Percentiles rank a stretch among this genome's conserved stretches.
Conservation (phyloP, 345 rosid species). For the Rhodamnia rubescens region DNA sequence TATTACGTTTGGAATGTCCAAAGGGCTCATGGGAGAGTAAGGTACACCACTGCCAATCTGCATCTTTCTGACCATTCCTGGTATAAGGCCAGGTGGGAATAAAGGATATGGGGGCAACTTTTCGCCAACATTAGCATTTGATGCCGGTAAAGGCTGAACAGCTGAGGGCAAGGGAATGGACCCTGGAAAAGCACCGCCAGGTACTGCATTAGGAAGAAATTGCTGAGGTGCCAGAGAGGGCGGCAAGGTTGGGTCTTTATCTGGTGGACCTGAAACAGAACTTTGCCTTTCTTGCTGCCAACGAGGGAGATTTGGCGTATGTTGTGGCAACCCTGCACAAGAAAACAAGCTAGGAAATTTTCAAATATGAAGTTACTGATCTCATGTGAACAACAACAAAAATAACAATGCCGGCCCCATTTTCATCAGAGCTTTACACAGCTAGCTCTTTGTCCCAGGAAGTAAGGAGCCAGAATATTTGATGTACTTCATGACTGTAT, state of each 20-base stretch:
- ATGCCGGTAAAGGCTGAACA: conserved; percentile 36
- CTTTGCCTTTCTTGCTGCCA: conserved; percentile 59
- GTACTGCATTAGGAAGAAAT: conserved; percentile 47
- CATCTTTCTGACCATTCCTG: conserved; percentile 99
- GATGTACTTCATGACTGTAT: background rate
- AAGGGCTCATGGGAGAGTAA: conserved; percentile 85
- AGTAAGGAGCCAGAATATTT: background rate
- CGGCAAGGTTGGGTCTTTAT: conserved; percentile 34
- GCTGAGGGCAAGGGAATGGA: conserved; percentile 39
- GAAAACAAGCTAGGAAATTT: background rate
- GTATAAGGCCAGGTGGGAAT: conserved; percentile 96
- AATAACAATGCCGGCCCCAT: background rate
- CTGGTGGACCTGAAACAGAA: conserved; percentile 21
- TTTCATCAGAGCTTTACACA: background rate
- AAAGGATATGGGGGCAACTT: conserved; percentile 85
- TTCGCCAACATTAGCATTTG: conserved; percentile 41
- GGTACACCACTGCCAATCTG: conserved; percentile 99
- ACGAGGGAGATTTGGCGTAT: conserved; percentile 25
- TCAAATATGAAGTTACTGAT: background rate
- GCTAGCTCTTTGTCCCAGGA: background rate
- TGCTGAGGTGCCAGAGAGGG: conserved; percentile 43
- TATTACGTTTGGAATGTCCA: conserved; percentile 87
- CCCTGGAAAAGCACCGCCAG: conserved; percentile 48
- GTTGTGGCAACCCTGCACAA: conserved; percentile 34
- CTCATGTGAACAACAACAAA: background rate